Conservation (phyloP, 2,329 filamentous ascomycete genomes). For the Zelopaecilomyces penicillatus region DNA sequence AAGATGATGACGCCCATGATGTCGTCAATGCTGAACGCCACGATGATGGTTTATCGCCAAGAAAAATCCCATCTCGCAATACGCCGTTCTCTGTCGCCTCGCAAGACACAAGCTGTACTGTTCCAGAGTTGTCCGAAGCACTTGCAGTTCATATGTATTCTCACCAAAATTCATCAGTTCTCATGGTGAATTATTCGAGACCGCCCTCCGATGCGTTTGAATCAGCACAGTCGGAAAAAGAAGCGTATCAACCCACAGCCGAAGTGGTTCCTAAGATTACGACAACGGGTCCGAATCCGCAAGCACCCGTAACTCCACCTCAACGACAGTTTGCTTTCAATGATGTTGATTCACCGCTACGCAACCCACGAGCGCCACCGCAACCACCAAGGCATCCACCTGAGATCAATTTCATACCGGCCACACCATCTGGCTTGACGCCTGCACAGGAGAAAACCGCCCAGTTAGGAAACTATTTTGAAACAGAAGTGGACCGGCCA, state of each 20-base stretch:
- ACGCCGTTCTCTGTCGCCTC: constrained; percentile 56
- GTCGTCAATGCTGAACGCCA: constrained; percentile 39
- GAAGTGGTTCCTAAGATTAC: constrained; percentile 27
- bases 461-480: constrained; percentile 47
- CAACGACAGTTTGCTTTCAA: constrained; percentile 40
- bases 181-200: constrained; percentile 50
- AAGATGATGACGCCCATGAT: constrained; percentile 23
- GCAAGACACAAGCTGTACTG: constrained; percentile 54
- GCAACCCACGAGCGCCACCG: constrained; percentile 54
- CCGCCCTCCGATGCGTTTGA: constrained; percentile 39
- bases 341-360: constrained; percentile 52
- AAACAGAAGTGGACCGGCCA: constrained; percentile 37
- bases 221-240: constrained; percentile 16
- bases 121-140: constrained; percentile 54
- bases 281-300: constrained; percentile 23
- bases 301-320: constrained; percentile 42
- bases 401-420: constrained; percentile 51
- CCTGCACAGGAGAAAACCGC: constrained; percentile 44
- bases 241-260: constrained; percentile 10
- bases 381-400: constrained; percentile 34
- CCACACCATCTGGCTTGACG: constrained; percentile 52
- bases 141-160: constrained; percentile 53
- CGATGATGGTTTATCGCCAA: constrained; percentile 45
- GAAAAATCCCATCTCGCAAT: constrained; percentile 45
- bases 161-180: constrained; percentile 56